Evolutionary conservation across 1,284 basidiomycete species (phyloP).

Genomic region (Meripilus lineatus): DNA sequence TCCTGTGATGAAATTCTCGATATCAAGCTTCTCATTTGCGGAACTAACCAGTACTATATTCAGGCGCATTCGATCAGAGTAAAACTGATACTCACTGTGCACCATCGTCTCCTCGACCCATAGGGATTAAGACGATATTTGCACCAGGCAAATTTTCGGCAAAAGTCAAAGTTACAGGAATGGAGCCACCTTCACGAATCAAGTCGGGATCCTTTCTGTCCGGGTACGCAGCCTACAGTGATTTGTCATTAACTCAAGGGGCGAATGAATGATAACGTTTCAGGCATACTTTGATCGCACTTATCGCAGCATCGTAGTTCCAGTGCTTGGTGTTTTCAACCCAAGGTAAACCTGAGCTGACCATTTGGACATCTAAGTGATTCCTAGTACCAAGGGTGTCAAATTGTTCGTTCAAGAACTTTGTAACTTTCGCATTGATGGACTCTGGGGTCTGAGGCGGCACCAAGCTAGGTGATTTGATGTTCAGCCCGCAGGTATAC

Average conservation of each 20-base stretch:
- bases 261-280: too few species aligned
- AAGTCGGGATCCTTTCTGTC: constrained; percentile 82
- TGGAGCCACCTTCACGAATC: constrained; percentile 89
- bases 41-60: constrained; percentile 44
- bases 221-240: constrained; percentile 66
- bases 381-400: constrained; percentile 84
- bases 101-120: constrained; percentile 93
- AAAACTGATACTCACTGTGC: constrained; percentile 61
- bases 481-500: neutral
- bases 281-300: constrained; percentile 68
- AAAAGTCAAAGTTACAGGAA: constrained; percentile 95
- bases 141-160: constrained; percentile 80
- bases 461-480: constrained; percentile 50
- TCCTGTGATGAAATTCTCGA: constrained; percentile 90
- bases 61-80: neutral
- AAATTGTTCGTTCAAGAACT: constrained; percentile 77
- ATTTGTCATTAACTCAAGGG: neutral
- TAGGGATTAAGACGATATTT: constrained; percentile 84
- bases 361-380: constrained; percentile 59
- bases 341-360: constrained; percentile 92
- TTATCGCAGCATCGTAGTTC: constrained; percentile 92
- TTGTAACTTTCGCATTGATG: constrained; percentile 67
- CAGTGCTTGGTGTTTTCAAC: constrained; percentile 82
- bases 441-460: constrained; percentile 85
- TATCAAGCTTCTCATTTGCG: constrained; percentile 96